Evolutionary conservation across 83 land plant species (phyloP).

Genomic region (Diphasiastrum complanatum): DNA sequence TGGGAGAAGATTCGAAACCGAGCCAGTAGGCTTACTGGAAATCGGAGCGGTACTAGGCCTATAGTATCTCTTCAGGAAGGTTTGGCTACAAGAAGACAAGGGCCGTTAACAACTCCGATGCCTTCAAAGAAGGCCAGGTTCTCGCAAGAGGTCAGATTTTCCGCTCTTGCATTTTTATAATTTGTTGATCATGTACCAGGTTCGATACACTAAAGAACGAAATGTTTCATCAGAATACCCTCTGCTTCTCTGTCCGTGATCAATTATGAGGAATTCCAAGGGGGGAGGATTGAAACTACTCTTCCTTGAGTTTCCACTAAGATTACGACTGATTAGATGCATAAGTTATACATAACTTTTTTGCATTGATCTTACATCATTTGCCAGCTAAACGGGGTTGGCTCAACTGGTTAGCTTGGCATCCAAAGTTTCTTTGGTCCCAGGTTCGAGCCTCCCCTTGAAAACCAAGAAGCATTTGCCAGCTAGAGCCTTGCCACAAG

Average conservation of each 20-base stretch:
- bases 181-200: neutral
- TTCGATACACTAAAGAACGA: no score
- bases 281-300: neutral
- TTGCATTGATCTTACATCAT: no score
- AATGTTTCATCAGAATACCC: no score
- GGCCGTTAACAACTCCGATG: neutral
- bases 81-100: neutral
- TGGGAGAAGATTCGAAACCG: conserved; percentile 13
- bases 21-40: neutral
- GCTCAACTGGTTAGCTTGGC: no score
- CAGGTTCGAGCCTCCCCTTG: no score
- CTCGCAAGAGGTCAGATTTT: neutral
- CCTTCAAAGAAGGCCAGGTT: neutral
- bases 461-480: no score
- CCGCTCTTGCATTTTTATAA: neutral
- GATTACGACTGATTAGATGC: neutral
- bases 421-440: no score
- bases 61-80: neutral
- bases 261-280: neutral
- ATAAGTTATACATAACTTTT: neutral
- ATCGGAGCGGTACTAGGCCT: neutral
- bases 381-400: no score
- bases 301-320: neutral
- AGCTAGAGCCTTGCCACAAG: no score
- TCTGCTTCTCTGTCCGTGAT: neutral